Evolutionary conservation across 23 red algal genomes (phyloP).

Genomic region (Gracilaria domingensis): DNA sequence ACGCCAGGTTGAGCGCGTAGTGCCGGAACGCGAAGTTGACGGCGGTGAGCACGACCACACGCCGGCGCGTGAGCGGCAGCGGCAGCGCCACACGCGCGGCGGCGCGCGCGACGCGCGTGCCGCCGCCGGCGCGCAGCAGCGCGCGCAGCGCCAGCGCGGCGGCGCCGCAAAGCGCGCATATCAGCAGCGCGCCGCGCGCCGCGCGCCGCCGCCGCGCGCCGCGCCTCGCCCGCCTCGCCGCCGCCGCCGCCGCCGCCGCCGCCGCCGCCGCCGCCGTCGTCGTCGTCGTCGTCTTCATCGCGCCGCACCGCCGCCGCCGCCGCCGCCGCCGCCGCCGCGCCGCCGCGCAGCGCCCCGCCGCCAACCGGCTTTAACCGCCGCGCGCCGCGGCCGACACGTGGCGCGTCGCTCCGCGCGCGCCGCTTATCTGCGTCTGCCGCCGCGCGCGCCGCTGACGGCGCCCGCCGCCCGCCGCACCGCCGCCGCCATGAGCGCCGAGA

Average conservation of each 20-base stretch:
- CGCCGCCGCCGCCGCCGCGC: background rate
- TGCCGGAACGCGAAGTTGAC: constrained; percentile 55
- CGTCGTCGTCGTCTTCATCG: background rate
- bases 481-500: too few species aligned
- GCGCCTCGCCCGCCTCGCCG: background rate
- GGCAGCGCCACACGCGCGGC: background rate
- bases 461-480: background rate
- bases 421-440: too few species aligned
- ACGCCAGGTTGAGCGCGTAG: constrained; percentile 50
- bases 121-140: background rate
- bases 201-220: background rate
- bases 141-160: background rate
- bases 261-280: background rate
- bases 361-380: background rate
- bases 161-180: background rate
- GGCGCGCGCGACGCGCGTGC: background rate
- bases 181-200: background rate
- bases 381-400: too few species aligned
- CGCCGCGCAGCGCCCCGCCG: background rate
- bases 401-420: too few species aligned
- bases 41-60: constrained; percentile 40
- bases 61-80: background rate
- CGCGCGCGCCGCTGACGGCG: too few species aligned
- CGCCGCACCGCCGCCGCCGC: too few species aligned
- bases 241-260: background rate